Conservation (phyloP, 495 filamentous ascomycete genomes). For the Penicillium malachiteum region DNA sequence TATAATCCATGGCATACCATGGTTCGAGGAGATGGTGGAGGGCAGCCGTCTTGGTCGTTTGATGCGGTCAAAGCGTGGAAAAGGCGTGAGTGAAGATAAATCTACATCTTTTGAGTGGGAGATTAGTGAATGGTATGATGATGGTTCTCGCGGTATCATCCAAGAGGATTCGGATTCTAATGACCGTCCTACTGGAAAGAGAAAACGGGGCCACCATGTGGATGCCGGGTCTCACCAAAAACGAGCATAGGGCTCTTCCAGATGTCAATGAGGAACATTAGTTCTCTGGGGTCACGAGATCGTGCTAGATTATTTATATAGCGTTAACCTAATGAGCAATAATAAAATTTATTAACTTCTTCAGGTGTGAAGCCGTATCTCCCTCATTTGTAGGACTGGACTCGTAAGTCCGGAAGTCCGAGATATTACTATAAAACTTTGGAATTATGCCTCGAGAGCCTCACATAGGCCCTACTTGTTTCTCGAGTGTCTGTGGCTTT, state of each 20-base stretch:
- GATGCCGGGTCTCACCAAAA: constrained; percentile 14
- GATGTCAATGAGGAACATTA: no score
- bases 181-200: constrained; percentile 29
- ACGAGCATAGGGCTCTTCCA: background rate
- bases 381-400: no score
- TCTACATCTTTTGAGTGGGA: constrained; percentile 75
- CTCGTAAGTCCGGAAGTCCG: no score
- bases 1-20: constrained; percentile 60
- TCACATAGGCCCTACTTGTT: no score
- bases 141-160: constrained; percentile 38
- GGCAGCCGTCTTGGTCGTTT: constrained; percentile 69
- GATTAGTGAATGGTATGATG: constrained; percentile 71
- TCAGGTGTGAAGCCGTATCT: no score
- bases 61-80: constrained; percentile 57
- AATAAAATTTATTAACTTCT: no score
- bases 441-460: no score
- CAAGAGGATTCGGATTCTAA: constrained; percentile 20
- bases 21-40: constrained; percentile 80
- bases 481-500: no score
- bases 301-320: no score
- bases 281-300: no score
- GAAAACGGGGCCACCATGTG: constrained; percentile 30
- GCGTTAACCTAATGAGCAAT: no score
- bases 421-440: no score
- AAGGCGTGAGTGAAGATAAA: constrained; percentile 53